These are phyloP conservation scores for Colletotrichum eremochloae DNA, from an alignment of 2,329 filamentous ascomycete species.

Conservation along the genomic window DNA sequence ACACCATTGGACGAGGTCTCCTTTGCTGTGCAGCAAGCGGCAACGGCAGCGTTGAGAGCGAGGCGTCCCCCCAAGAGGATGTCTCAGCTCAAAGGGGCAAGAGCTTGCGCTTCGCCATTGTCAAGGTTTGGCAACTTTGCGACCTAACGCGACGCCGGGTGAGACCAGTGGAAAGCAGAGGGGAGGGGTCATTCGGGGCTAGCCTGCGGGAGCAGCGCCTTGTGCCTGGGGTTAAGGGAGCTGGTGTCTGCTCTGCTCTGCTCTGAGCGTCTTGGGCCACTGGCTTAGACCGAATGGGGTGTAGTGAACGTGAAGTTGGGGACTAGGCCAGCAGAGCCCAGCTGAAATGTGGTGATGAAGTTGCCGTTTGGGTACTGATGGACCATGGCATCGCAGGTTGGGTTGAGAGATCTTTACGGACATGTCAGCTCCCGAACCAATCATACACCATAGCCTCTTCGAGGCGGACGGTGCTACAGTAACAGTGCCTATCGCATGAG, in stretches of 20 bases:
- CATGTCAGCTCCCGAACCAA: conserved; percentile 1
- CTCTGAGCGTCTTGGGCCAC: conserved; percentile 13
- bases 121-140: conserved; percentile 24
- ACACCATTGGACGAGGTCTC: conserved; percentile 3
- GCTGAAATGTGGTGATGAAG: conserved; percentile 23
- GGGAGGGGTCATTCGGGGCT: conserved; percentile 22
- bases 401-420: conserved; percentile 17
- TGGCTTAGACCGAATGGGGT: conserved; percentile 9
- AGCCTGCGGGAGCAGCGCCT: conserved; percentile 34
- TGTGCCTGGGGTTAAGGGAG: conserved; percentile 21
- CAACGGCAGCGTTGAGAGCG: conserved; percentile 14
- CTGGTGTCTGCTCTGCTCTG: conserved; percentile 22
- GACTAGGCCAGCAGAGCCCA: conserved; percentile 8
- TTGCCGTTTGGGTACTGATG: conserved; percentile 18
- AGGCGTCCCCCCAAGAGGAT: conserved; percentile 1
- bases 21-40: conserved; percentile 28
- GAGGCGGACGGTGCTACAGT: conserved; percentile 26
- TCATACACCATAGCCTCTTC: neutral
- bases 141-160: conserved; percentile 23
- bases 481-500: conserved; percentile 28
- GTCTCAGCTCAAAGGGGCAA: conserved; percentile 24
- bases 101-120: conserved; percentile 23
- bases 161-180: conserved; percentile 23
- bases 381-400: conserved; percentile 2
- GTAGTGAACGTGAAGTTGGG: neutral